phyloP scores from a whole-genome alignment of 805 yeast species.

The Torulaspora quercuum region DNA sequence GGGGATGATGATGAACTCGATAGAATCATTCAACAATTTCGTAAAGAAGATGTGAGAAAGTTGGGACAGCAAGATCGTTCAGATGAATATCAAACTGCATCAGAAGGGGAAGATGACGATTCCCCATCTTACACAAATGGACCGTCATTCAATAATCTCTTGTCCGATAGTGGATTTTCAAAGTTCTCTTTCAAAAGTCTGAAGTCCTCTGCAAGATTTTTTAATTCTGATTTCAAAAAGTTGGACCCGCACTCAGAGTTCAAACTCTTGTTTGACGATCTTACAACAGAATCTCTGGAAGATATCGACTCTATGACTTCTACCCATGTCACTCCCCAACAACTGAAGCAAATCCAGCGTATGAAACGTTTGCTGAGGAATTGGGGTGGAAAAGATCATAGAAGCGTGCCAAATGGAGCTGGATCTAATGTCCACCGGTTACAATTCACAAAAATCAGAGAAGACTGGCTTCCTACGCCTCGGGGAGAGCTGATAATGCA shows the following conservation, averaged over 20 bases:
- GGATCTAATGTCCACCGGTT: conserved; percentile 56
- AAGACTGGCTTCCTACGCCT: conserved; percentile 74
- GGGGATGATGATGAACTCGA: conserved; percentile 52
- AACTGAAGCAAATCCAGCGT: conserved; percentile 57
- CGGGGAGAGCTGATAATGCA: conserved; percentile 61
- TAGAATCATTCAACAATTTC: conserved; percentile 46
- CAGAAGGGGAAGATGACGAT: conserved; percentile 22
- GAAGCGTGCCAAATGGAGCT: conserved; percentile 63
- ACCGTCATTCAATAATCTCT: conserved; percentile 36
- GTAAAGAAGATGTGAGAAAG: conserved; percentile 27
- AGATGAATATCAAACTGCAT: conserved; percentile 44
- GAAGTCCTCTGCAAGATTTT: conserved; percentile 21
- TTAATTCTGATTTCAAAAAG: conserved; percentile 36
- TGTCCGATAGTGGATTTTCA: conserved; percentile 27
- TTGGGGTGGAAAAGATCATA: conserved; percentile 80
- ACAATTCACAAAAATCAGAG: conserved; percentile 65
- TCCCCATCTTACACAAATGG: conserved; percentile 22
- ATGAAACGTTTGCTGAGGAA: conserved; percentile 56
- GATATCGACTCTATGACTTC: conserved; percentile 78
- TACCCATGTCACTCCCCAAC: conserved; percentile 64
- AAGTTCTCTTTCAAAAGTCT: conserved; percentile 20
- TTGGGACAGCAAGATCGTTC: conserved; percentile 21
- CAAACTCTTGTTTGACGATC: conserved; percentile 63
- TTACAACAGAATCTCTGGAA: conserved; percentile 62
- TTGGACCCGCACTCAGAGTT: conserved; percentile 78